Evolutionary conservation across 768 basidiomycete genomes (phyloP), one percentile per base, ranked within the genome.

Genomic region (Hericium coralloides): DNA sequence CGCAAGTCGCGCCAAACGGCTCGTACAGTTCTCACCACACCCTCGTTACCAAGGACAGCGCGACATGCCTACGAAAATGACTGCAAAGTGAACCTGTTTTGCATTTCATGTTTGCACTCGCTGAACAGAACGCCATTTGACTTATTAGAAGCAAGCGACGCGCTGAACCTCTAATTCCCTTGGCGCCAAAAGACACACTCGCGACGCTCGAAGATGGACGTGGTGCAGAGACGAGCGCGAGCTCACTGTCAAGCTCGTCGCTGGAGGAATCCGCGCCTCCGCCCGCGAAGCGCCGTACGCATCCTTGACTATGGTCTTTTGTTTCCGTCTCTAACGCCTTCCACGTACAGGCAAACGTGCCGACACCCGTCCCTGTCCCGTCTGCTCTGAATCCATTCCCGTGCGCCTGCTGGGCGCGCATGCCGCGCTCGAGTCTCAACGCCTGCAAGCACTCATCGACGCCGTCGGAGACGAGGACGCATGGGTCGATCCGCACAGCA

Each of bases 301-400:
- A 9, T 26, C 8, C 10, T 23, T 9, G 8, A 26, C 20, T 22
- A 15, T 50, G 49, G 26, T 4, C 12, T 18, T 14, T 17, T 9
- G 2, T 18, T 7, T 25, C 12, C 15, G 17, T 39, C 23, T 3
- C 48, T 25, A 36, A 12, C 38, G 38, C 20, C 38, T 52, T 14
- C 9, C 8, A 7, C 23, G 36, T 8, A 52, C 57, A 89, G 87
- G 76, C 3, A 87, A 82, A 67, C 81, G 84, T 47, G 88, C 85
- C 17, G 88, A 90, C 66, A 92, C 87, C 2, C 76, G 82, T 57
- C 73, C 74, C 58, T 92, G 89, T 65, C 90, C 89, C 1, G 80
- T 86, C 39, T 92, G 89, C 69, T 72, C 76, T 14, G 89, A 92
- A 66, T 67, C 67, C 39, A 85, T 92, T 43, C 89, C 89, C 14